Percentiles rank a stretch among this genome's conserved stretches.
These are phyloP conservation scores for Kluyveromyces aestuarii DNA, from an alignment of 805 yeast species.

Conservation along the genomic window DNA sequence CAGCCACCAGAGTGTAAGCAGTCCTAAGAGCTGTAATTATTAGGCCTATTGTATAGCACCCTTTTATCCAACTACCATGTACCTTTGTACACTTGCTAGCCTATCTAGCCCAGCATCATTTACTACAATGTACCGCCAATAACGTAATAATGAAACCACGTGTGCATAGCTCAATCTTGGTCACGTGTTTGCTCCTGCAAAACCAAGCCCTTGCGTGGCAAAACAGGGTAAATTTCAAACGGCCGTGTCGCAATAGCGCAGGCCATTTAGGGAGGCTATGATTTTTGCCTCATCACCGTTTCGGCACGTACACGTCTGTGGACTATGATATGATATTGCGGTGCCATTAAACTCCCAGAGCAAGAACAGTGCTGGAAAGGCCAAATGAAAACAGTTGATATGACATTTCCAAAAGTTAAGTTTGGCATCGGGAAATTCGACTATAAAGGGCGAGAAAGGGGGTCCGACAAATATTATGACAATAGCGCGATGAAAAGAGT, in stretches of 20 bases:
- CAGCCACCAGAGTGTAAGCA: slow-evolving; percentile 76
- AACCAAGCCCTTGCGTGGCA: no score
- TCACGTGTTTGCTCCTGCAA: no score
- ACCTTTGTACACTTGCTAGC: neutral
- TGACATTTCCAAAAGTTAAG: no score
- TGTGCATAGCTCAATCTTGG: no score
- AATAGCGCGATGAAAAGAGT: no score
- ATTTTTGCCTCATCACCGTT: neutral
- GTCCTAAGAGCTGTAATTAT: slow-evolving; percentile 28
- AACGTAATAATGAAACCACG: no score
- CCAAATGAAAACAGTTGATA: no score
- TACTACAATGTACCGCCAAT: no score
- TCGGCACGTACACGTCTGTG: neutral
- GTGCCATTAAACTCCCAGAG: neutral
- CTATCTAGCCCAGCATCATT: neutral
- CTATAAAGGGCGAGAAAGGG: neutral
- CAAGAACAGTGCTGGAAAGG: neutral
- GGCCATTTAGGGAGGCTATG: neutral
- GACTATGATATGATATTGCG: neutral
- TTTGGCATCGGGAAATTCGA: neutral
- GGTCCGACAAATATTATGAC: neutral
- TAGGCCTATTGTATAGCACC: neutral
- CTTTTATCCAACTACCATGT: neutral
- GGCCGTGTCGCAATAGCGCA: no score
- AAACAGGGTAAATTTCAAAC: no score